These are phyloP conservation scores for Phytophthora cajani DNA, from an alignment of 352 stramenopile species.

Conservation along the genomic window DNA sequence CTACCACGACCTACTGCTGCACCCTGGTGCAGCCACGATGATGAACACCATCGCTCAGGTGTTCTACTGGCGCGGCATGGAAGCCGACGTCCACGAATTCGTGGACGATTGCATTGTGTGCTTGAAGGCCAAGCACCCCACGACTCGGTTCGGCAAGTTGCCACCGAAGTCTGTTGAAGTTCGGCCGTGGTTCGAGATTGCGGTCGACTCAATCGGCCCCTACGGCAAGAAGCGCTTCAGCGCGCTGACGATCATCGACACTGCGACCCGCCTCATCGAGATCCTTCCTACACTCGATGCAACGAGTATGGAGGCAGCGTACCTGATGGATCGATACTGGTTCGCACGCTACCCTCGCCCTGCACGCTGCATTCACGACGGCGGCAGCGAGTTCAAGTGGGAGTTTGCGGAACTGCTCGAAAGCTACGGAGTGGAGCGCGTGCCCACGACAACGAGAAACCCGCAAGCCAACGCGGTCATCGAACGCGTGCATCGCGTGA, in stretches of 20 bases:
- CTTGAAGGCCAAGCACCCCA: neutral
- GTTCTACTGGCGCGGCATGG: neutral
- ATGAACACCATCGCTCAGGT: neutral
- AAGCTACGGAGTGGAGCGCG: slow-evolving; percentile 3
- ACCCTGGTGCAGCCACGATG: neutral
- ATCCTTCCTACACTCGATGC: neutral
- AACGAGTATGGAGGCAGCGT: neutral
- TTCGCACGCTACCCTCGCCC: neutral
- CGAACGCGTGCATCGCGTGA: slow-evolving; percentile 8
- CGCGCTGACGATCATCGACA: slow-evolving; percentile 11
- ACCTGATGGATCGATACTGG: slow-evolving; percentile 4
- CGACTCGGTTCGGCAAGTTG: neutral
- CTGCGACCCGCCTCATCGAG: slow-evolving; percentile 1
- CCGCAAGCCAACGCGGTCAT: slow-evolving; percentile 12
- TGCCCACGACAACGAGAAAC: neutral
- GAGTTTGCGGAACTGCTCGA: slow-evolving; percentile 2
- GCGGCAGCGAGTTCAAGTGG: slow-evolving; percentile 2
- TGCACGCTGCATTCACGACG: slow-evolving; percentile 1
- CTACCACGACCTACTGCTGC: neutral
- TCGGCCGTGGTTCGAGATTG: slow-evolving; percentile 7
- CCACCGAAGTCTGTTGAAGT: neutral
- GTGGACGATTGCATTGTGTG: neutral
- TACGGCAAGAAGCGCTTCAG: slow-evolving; percentile 1
- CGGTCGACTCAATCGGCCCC: neutral
- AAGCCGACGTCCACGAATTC: neutral